Conservation (phyloP, 441 rosid species). For the Geranium incanum region DNA sequence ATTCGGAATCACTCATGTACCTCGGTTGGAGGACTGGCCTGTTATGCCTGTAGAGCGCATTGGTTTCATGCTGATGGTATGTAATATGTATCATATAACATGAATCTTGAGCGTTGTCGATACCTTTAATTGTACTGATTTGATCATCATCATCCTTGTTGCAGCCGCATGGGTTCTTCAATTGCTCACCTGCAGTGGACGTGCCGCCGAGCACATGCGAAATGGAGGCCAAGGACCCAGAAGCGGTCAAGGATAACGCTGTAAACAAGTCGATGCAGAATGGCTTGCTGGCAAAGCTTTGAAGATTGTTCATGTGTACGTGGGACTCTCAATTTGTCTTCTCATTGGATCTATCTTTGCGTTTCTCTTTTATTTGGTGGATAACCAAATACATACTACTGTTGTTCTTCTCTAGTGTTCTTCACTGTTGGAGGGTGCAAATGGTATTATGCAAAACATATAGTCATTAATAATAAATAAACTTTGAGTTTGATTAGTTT, state of each 20-base stretch:
- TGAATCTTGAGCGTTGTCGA: background rate
- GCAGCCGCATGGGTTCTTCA: constrained; percentile 93
- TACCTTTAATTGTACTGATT: background rate
- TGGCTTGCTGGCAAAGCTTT: constrained; percentile 59
- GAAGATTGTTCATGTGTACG: constrained; percentile 19
- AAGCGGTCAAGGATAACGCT: constrained; percentile 42
- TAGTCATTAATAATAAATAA: too few relatives aligned
- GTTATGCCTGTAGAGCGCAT: constrained; percentile 82
- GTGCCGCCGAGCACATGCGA: constrained; percentile 73
- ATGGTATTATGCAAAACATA: too few relatives aligned
- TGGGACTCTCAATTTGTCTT: too few relatives aligned
- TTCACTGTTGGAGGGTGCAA: too few relatives aligned
- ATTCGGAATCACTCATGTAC: constrained; percentile 76
- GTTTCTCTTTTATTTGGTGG: too few relatives aligned
- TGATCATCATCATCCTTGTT: constrained; percentile 1
- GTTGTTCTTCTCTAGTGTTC: too few relatives aligned
- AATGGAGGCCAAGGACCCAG: constrained; percentile 57
- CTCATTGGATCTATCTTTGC: background rate
- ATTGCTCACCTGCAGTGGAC: constrained; percentile 80
- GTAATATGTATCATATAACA: background rate
- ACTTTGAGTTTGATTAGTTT: too few relatives aligned
- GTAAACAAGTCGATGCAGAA: constrained; percentile 38
- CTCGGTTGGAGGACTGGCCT: constrained; percentile 90
- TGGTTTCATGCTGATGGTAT: constrained; percentile 68
- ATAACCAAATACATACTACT: too few relatives aligned